Evolutionary conservation across 2,329 filamentous ascomycete genomes (phyloP).

Genomic region (Neopestalotiopsis sp.): DNA sequence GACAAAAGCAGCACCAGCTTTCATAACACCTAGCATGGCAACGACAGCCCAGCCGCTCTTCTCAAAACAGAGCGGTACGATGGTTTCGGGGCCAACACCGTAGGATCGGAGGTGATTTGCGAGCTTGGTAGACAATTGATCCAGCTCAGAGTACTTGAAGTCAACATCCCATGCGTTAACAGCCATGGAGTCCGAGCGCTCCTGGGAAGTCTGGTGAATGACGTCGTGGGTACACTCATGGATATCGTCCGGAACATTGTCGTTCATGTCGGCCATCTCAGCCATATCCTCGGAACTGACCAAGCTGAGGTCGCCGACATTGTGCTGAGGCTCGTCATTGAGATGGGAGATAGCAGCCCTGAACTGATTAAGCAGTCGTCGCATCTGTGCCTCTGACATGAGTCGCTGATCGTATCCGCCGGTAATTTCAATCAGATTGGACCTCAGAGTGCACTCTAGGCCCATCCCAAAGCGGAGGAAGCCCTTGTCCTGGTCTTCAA

Average conservation of each 20-base stretch:
- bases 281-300: constrained; percentile 11
- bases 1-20: constrained; percentile 30
- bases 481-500: constrained; percentile 1
- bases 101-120: background rate
- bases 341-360: background rate
- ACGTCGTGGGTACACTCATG: constrained; percentile 13
- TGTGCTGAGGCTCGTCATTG: constrained; percentile 3
- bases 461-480: constrained; percentile 6
- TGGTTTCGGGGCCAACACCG: constrained; percentile 14
- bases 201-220: background rate
- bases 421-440: constrained; percentile 9
- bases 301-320: background rate
- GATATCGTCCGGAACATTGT: background rate
- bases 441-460: constrained; percentile 5
- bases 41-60: constrained; percentile 31
- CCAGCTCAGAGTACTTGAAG: constrained; percentile 36
- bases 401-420: constrained; percentile 5
- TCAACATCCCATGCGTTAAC: constrained; percentile 36
- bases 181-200: constrained; percentile 23
- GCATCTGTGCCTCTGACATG: constrained; percentile 13
- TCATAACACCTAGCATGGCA: constrained; percentile 32
- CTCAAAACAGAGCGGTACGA: constrained; percentile 33
- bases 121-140: constrained; percentile 21
- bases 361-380: constrained; percentile 7
- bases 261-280: constrained; percentile 16